Base-by-base conservation (phyloP, 768 basidiomycete genomes). In the Lactarius akahatsu region DNA sequence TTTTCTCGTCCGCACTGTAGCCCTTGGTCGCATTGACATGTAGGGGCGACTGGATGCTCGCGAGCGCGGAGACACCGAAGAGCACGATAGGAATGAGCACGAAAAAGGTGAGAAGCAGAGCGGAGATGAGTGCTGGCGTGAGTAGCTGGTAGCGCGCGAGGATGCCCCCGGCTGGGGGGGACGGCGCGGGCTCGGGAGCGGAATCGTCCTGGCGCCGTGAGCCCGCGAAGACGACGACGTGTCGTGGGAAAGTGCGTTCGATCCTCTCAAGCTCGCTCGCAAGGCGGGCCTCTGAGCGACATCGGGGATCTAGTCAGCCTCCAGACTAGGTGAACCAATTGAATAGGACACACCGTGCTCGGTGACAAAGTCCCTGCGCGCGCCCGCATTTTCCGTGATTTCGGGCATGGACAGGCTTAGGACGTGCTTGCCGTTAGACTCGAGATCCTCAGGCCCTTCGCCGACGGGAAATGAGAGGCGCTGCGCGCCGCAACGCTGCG, bases 131-230 rank as follows among this genome's bases (percentile, higher is more conserved):
- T 0, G 82, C 88, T 1, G 92, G 89, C 0, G 90, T 91, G 57
- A 93, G 83, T 56, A 92, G 81, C 73, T 92, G 90, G 75, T 92
- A 92, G 40, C 80, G 84, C 67, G 86, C 82, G 32, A 93, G 81
- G 63, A 92, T 86, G 11, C 90, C 88, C 28, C 82, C 85, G 9
- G 77, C 73, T 7, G 81, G 75, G 1, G 80, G 74, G 20, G 80
- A 79, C 13, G 78, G 72, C 61, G 57, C 28, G 5, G 65, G 65
- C n/a, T 23, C 26, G 4, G 60, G 78, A 73, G 28, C 72, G 73
- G 63, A 71, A 71, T 56, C 73, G 61, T 72, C 70, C 72, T 84
- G 80, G 64, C 83, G 85, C 61, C 79, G 81, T 61, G 74, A 82
- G 57, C 88, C 89, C 28, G 86, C 77, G 69, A 87, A 86, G 60